Conservation (phyloP, 2,329 filamentous ascomycete genomes). For the Xylaria arbuscula region DNA sequence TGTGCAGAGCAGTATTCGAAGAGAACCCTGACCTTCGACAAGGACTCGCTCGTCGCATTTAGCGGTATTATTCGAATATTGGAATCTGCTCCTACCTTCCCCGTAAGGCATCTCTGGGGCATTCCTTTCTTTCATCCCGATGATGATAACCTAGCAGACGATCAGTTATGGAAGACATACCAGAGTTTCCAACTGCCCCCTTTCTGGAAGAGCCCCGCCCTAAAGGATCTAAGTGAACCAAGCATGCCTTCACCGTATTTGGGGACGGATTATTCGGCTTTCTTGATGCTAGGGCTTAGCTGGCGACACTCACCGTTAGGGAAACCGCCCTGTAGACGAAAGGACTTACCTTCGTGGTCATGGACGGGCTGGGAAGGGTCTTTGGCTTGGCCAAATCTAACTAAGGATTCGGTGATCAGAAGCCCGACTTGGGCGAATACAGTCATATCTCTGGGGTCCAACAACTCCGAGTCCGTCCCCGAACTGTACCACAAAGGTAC, state of each 20-base stretch:
- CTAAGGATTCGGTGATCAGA: constrained; percentile 16
- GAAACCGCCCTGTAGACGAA: constrained; percentile 26
- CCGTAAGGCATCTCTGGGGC: constrained; percentile 39
- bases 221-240: neutral
- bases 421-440: constrained; percentile 18
- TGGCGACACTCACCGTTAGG: constrained; percentile 28
- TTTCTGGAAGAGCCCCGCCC: constrained; percentile 5
- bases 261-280: constrained; percentile 22
- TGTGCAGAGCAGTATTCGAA: constrained; percentile 36
- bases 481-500: constrained; percentile 12
- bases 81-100: constrained; percentile 24
- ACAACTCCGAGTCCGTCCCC: constrained; percentile 14
- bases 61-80: constrained; percentile 35
- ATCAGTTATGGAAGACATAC: neutral
- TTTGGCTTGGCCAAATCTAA: constrained; percentile 29
- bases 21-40: constrained; percentile 33
- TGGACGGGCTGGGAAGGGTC: constrained; percentile 39
- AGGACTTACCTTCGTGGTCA: constrained; percentile 35
- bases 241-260: neutral
- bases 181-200: constrained; percentile 15
- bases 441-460: constrained; percentile 24
- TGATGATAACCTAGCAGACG: constrained; percentile 16
- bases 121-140: constrained; percentile 33
- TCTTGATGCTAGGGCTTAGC: constrained; percentile 21
- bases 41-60: constrained; percentile 36